Conservation (phyloP, 2,329 filamentous ascomycete species). For the Botrytis pseudocinerea region DNA sequence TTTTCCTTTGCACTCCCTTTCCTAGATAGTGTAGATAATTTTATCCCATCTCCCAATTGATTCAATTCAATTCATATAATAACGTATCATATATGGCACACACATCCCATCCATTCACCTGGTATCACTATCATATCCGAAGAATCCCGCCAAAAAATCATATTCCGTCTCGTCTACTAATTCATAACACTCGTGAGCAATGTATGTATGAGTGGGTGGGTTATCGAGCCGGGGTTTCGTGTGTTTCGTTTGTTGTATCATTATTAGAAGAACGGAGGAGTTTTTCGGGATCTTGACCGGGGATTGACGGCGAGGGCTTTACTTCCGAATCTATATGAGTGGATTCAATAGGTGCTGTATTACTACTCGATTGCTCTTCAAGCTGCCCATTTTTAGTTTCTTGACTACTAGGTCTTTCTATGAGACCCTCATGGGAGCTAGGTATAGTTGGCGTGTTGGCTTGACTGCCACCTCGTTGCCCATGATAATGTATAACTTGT, state of each 20-base stretch:
- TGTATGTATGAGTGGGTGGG: not conserved
- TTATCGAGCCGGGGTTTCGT: not conserved
- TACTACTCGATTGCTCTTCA: slow-evolving; percentile 26
- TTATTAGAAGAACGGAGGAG: not conserved
- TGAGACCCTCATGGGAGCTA: slow-evolving; percentile 34
- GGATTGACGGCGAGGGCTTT: not conserved
- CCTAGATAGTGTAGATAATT: not conserved
- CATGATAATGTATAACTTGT: slow-evolving; percentile 67
- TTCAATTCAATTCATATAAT: slow-evolving; percentile 9
- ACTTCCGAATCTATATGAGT: not conserved
- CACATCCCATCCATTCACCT: slow-evolving; percentile 16
- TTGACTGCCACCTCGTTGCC: slow-evolving; percentile 66
- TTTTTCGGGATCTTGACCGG: not conserved
- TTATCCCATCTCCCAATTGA: not conserved
- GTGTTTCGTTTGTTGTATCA: not conserved
- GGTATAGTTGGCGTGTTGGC: slow-evolving; percentile 61
- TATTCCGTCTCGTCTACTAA: slow-evolving; percentile 7
- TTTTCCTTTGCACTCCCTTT: slow-evolving; percentile 15
- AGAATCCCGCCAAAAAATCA: slow-evolving; percentile 4
- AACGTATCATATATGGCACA: slow-evolving; percentile 18
- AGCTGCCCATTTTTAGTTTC: slow-evolving; percentile 32
- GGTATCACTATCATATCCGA: slow-evolving; percentile 15
- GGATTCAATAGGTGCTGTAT: not conserved
- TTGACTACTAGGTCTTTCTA: slow-evolving; percentile 35
- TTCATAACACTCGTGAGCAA: slow-evolving; percentile 14